Base-by-base conservation (phyloP, 805 yeast species). In the Myxozyma kluyveri region DNA sequence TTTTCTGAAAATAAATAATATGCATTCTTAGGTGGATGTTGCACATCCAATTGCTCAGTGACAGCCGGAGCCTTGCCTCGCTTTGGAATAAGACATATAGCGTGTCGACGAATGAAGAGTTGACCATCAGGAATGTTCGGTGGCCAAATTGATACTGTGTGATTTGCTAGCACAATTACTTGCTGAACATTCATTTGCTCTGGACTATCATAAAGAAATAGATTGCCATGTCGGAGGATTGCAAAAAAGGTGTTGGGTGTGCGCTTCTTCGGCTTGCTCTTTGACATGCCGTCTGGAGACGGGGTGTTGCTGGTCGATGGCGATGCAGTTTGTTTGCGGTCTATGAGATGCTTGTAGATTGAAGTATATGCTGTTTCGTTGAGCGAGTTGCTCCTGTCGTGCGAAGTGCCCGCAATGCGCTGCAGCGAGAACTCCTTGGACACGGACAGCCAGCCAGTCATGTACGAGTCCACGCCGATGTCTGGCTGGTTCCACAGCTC, bases 141-240 rank as follows among this genome's bases (percentile, higher is more conserved):
- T 1, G 99, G 99, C 96, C 97, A 93, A 5, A 90, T 70, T 0
- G 86, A 72, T 0, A 89, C 84, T 32, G 88, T 73, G 60, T 81
- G 80, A 61, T 83, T 79, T 3, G 85, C 78, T 21, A 93, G 67
- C 1, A 86, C 88, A 53, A 93, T 80, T 6, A 86, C 96, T 67
- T 88, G 90, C 57, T 79, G 80, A 18, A 86, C 83, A 66, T 82
- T 81, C 63, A 74, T 76, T 65, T 80, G 75, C 43, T 74, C 72
- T 54, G 83, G 85, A 63, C 86, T 88, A 54, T 80, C 80, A 69
- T 87, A 91, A n/a, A 93, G 72, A 64, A 90, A 88, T 49, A 93
- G 69, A 64, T 89, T 89, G 0, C 96, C 96, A 63, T 90, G 96
- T 62, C 86, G 84, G 47, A 44, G 18, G 17, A 56, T 68, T 2